A percentile compares a stretch with the other conserved stretches of the same genome.
Conservation (phyloP, 805 yeast genomes). For the Priceomyces fermenticarens region DNA sequence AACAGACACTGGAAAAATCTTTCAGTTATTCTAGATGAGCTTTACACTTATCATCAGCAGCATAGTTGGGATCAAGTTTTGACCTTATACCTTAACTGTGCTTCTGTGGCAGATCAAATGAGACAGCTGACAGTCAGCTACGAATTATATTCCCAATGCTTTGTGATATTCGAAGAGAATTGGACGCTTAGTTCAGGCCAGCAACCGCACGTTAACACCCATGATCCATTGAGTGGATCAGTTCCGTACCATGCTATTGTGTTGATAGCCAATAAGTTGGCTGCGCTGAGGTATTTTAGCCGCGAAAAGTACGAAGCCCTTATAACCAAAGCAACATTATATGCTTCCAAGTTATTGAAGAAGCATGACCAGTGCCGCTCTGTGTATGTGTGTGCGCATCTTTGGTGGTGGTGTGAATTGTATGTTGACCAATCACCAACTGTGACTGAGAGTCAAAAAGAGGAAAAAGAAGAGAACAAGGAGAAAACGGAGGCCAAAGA, state of each 20-base stretch:
- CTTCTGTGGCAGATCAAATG: conserved; percentile 76
- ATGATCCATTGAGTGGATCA: conserved; percentile 44
- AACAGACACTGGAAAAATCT: conserved; percentile 69
- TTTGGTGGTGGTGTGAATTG: conserved; percentile 87
- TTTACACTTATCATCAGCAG: conserved; percentile 43
- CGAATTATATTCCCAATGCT: conserved; percentile 87
- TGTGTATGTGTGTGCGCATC: conserved; percentile 80
- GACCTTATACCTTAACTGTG: conserved; percentile 60
- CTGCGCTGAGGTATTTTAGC: conserved; percentile 42
- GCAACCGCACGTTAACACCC: conserved; percentile 24
- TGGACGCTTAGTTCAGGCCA: conserved; percentile 23
- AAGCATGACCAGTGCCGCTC: conserved; percentile 95
- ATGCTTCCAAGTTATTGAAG: conserved; percentile 83
- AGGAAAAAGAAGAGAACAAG: conserved; percentile 14
- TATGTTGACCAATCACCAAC: conserved; percentile 30
- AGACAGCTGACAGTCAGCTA: conserved; percentile 69
- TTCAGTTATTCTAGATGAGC: conserved; percentile 66
- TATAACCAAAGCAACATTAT: conserved; percentile 80
- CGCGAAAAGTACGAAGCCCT: conserved; percentile 75
- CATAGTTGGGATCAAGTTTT: conserved; percentile 35
- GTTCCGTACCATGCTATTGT: conserved; percentile 49
- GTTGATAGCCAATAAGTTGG: conserved; percentile 44
- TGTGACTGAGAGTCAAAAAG: conserved; percentile 11
- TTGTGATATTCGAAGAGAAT: conserved; percentile 74
- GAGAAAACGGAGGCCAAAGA: conserved; percentile 7